Evolutionary conservation across 1,139 yeast species (phyloP).

Genomic region (Zygosaccharomyces pseudobailii): DNA sequence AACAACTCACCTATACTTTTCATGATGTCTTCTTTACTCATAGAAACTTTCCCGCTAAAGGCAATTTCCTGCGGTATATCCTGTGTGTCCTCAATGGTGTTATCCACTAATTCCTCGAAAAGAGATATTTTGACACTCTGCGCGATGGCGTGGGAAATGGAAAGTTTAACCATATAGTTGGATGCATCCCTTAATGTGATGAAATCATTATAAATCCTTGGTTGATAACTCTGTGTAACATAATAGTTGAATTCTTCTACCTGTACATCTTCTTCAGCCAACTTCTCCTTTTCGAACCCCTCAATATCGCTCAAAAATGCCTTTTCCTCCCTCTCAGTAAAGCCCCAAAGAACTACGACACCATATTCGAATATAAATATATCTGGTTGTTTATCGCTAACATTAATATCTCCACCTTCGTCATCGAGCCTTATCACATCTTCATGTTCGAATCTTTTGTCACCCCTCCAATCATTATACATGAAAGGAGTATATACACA

Average conservation of each 20-base stretch:
- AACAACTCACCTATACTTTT: conserved; percentile 93
- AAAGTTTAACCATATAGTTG: conserved; percentile 82
- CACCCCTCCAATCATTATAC: conserved; percentile 73
- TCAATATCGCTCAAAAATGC: conserved; percentile 80
- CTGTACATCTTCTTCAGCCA: conserved; percentile 87
- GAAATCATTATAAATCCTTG: conserved; percentile 91
- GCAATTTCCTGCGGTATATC: conserved; percentile 96
- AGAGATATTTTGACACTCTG: conserved; percentile 91
- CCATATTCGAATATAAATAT: conserved; percentile 91
- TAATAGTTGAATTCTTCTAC: conserved; percentile 92
- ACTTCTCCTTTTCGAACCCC: conserved; percentile 82
- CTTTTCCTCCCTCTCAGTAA: conserved; percentile 74
- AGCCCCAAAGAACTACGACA: conserved; percentile 94
- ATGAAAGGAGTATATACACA: conserved; percentile 86
- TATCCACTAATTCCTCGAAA: conserved; percentile 91
- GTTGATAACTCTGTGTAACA: conserved; percentile 88
- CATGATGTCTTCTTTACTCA: conserved; percentile 93
- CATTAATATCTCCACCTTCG: conserved; percentile 91
- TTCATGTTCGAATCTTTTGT: conserved; percentile 39
- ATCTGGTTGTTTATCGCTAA: conserved; percentile 67
- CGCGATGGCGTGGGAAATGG: conserved; percentile 87
- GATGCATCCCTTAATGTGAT: conserved; percentile 87
- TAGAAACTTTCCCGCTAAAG: conserved; percentile 86
- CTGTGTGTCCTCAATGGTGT: conserved; percentile 93
- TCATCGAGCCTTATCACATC: conserved; percentile 71